Evolutionary conservation across 306 rosid species (phyloP), one percentile per base, ranked within the genome.

Genomic region (Ochetophila trinervis): DNA sequence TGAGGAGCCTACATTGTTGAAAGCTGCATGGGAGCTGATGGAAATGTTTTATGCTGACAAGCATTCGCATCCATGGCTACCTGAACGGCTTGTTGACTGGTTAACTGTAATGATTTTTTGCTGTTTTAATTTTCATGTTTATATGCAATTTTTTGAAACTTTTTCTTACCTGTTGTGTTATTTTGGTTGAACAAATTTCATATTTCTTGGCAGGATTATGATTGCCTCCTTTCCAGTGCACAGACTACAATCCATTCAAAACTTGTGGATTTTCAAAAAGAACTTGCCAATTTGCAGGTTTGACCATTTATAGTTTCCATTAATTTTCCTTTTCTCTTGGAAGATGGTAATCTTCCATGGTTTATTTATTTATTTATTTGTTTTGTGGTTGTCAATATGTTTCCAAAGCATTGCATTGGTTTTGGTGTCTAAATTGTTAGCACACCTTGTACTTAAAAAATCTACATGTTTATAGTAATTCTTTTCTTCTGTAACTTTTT

Each of bases 21-120:
- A 89, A 84, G 96, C 96, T 53, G 98, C 96, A 5, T 92, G 98
- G 98, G 89, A 92, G 83, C 72, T 89, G 77, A 76, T 92, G 88
- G 93, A 85, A 79, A 83, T 92, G 71, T 92, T 92, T 79, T 92
- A 87, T 76, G 96, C 84, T 0, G 98, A 92, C 85, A 92, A 85
- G 77, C 85, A 79, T 66, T 88, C 88, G 63, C 96, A 85, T 81
- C 76, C 93, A 56, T 92, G 95, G 95, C 84, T 84, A 70, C 87
- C 85, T 54, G 98, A 92, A 78, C 88, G 86, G 68, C 91, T 92
- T 69, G 93, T 89, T 75, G 98, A 92, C 84, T 92, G 98, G 96
- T 74, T 92, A 84, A 84, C 93, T 69, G 98, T 92, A 92, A 81
- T 80, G 84, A 83, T 85, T 86, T 59, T 67, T 59, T 32, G 54